These are phyloP conservation scores for Claviceps capensis DNA, from an alignment of 2,329 filamentous ascomycete genomes.

Conservation along the genomic window DNA sequence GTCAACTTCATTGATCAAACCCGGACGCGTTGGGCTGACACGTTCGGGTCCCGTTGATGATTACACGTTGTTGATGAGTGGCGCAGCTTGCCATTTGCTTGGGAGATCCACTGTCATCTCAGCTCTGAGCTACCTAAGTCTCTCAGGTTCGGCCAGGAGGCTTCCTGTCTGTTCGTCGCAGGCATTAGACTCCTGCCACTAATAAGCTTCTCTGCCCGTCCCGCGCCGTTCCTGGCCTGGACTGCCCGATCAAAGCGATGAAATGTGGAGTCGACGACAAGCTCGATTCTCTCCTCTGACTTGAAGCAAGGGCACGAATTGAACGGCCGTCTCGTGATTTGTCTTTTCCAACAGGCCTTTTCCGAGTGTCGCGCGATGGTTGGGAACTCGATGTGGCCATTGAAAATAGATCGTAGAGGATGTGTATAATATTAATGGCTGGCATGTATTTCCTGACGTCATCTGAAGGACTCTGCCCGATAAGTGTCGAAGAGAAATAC, in stretches of 20 bases:
- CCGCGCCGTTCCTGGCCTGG: slow-evolving; percentile 4
- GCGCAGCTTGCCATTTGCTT: background rate
- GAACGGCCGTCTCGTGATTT: no score
- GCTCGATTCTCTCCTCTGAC: background rate
- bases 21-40: background rate
- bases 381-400: no score
- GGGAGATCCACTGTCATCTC: background rate
- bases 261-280: background rate
- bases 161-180: background rate
- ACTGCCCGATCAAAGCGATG: background rate
- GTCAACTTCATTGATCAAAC: background rate
- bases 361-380: no score
- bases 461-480: no score
- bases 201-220: slow-evolving; percentile 4
- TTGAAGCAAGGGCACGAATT: no score
- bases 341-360: no score
- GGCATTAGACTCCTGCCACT: background rate
- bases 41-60: background rate
- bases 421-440: no score
- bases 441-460: no score
- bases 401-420: no score
- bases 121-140: background rate
- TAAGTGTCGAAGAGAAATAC: no score
- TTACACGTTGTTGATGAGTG: background rate
- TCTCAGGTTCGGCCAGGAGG: background rate